Conservation (phyloP, 2,329 filamentous ascomycete genomes). For the Cladophialophora psammophila region DNA sequence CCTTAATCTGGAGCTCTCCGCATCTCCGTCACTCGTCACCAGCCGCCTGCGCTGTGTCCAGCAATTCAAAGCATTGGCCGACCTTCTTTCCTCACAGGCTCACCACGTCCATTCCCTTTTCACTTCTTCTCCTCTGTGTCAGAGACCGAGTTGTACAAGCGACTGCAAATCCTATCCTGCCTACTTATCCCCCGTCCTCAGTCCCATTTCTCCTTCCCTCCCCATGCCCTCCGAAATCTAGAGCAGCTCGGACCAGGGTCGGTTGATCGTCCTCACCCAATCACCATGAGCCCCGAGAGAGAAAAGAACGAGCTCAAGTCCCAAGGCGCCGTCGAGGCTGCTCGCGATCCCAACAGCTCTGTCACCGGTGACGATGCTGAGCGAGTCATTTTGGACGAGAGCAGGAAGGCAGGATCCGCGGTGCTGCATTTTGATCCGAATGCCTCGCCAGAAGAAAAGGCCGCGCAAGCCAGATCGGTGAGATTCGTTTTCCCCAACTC, state of each 20-base stretch:
- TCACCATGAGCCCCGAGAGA: slow-evolving; percentile 33
- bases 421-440: slow-evolving; percentile 89
- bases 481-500: slow-evolving; percentile 6
- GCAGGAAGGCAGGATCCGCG: slow-evolving; percentile 76
- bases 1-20: slow-evolving; percentile 11
- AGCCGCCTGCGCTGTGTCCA: slow-evolving; percentile 9
- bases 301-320: slow-evolving; percentile 72
- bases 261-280: slow-evolving; percentile 18
- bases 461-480: slow-evolving; percentile 77
- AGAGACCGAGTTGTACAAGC: slow-evolving; percentile 13
- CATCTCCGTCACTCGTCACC: slow-evolving; percentile 15
- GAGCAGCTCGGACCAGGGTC: slow-evolving; percentile 20
- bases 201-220: slow-evolving; percentile 17
- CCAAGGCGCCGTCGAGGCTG: slow-evolving; percentile 79
- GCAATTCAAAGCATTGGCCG: neutral
- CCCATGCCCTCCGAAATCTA: slow-evolving; percentile 25
- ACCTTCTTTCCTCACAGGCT: neutral
- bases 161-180: neutral
- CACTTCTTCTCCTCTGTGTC: neutral
- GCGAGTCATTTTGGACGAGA: slow-evolving; percentile 76
- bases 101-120: slow-evolving; percentile 9
- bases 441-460: slow-evolving; percentile 83
- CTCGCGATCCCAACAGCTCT: slow-evolving; percentile 71
- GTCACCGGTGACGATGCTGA: slow-evolving; percentile 76
- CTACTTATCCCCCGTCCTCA: slow-evolving; percentile 11